A percentile compares a stretch with the other conserved stretches of the same genome.
Evolutionary conservation across 257 asterid genomes (phyloP).

Genomic region (Mentha longifolia): DNA sequence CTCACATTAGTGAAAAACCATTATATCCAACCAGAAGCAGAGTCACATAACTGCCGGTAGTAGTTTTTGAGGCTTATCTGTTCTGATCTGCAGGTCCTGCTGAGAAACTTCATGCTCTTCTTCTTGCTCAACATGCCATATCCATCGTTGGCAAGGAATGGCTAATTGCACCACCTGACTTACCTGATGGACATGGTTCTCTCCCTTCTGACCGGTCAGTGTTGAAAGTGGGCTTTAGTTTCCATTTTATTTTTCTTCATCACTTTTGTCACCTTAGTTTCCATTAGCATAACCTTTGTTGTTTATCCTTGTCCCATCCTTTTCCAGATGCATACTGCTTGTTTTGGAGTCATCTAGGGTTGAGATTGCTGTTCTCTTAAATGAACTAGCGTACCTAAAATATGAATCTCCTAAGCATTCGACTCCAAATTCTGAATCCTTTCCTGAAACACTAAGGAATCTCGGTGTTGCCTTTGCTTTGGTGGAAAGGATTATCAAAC

Average conservation of each 20-base stretch:
- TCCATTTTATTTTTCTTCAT: slow-evolving; percentile 20
- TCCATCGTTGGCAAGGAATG: slow-evolving; percentile 83
- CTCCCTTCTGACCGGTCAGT: slow-evolving; percentile 68
- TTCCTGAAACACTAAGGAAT: slow-evolving; percentile 57
- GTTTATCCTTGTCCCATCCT: slow-evolving; percentile 23
- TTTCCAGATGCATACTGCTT: slow-evolving; percentile 78
- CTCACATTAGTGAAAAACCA: slow-evolving; percentile 16
- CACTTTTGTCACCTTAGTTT: slow-evolving; percentile 6
- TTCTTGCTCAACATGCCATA: slow-evolving; percentile 67
- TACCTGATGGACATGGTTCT: slow-evolving; percentile 46
- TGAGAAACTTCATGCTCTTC: slow-evolving; percentile 77
- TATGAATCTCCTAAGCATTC: slow-evolving; percentile 65
- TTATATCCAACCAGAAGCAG: slow-evolving; percentile 5
- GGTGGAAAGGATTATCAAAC: slow-evolving; percentile 84
- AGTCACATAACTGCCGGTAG: slow-evolving; percentile 19
- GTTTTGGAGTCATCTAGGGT: slow-evolving; percentile 89
- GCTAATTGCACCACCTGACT: slow-evolving; percentile 58
- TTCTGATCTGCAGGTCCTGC: slow-evolving; percentile 63
- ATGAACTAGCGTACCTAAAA: slow-evolving; percentile 82
- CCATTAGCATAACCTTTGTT: not conserved
- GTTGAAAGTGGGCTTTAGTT: slow-evolving; percentile 24
- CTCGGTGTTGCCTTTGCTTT: slow-evolving; percentile 79
- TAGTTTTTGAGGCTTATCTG: slow-evolving; percentile 16
- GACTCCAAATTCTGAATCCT: slow-evolving; percentile 50
- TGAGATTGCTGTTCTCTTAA: slow-evolving; percentile 87